Conservation (phyloP, 2,329 filamentous ascomycete species). For the Sporothrix schenckii region DNA sequence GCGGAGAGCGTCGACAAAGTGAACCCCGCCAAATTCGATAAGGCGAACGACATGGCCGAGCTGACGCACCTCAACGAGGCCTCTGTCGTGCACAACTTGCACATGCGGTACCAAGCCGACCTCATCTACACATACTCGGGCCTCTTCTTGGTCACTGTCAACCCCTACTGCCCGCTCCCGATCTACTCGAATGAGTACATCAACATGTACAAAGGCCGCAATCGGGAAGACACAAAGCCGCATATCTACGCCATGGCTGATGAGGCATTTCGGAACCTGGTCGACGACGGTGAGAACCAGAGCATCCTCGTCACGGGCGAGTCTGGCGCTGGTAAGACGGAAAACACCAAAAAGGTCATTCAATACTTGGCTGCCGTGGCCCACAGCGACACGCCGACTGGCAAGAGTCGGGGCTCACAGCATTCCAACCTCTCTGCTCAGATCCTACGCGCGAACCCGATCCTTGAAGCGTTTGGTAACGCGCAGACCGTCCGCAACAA, state of each 20-base stretch:
- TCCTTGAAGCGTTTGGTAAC: constrained; percentile 96
- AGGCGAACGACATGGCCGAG: constrained; percentile 98
- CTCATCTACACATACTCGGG: constrained; percentile 98
- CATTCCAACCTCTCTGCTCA: constrained; percentile 92
- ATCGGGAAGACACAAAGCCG: constrained; percentile 89
- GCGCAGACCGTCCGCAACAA: constrained; percentile 97
- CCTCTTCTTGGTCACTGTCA: constrained; percentile 93
- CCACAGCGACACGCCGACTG: constrained; percentile 69
- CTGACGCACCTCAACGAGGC: constrained; percentile 97
- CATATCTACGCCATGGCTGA: constrained; percentile 99
- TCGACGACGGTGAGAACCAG: constrained; percentile 94
- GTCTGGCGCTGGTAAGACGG: constrained; percentile 96
- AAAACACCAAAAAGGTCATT: constrained; percentile 99
- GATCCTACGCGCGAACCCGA: constrained; percentile 93
- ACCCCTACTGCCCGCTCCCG: constrained; percentile 90
- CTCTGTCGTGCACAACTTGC: constrained; percentile 95
- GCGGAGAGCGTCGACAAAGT: constrained; percentile 93
- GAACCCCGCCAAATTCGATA: constrained; percentile 99
- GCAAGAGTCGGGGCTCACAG: constrained; percentile 59
- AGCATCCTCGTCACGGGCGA: constrained; percentile 98
- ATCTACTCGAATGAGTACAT: constrained; percentile 97
- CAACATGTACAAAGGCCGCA: constrained; percentile 95
- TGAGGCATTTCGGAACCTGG: constrained; percentile 90
- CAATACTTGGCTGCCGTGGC: constrained; percentile 97
- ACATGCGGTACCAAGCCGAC: constrained; percentile 92